phyloP scores from a whole-genome alignment of 139 green algal species.

The Ostreobium quekettii region DNA sequence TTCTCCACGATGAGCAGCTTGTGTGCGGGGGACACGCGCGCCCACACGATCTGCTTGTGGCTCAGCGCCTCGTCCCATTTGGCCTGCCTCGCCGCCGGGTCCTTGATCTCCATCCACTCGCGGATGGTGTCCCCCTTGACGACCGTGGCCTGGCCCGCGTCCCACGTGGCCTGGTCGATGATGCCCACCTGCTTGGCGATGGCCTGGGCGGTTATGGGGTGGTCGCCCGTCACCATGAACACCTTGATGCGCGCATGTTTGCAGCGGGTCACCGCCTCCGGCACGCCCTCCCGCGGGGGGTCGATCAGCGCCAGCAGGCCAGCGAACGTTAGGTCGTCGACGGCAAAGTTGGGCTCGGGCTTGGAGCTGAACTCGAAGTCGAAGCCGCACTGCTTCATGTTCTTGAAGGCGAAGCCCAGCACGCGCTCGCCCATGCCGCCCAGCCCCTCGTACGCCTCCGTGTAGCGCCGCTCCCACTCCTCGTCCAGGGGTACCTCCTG shows the following conservation, averaged over 20 bases:
- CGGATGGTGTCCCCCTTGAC: slow-evolving; percentile 67
- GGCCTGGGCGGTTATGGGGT: slow-evolving; percentile 47
- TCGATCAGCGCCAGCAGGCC: slow-evolving; percentile 59
- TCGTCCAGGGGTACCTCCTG: slow-evolving; percentile 34
- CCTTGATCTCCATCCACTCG: slow-evolving; percentile 46
- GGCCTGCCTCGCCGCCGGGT: slow-evolving; percentile 30
- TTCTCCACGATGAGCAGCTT: slow-evolving; percentile 70
- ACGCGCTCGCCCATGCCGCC: slow-evolving; percentile 41
- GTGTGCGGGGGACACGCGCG: slow-evolving; percentile 52
- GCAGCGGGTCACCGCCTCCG: slow-evolving; percentile 39
- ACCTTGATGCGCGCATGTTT: slow-evolving; percentile 41
- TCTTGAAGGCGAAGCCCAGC: slow-evolving; percentile 39
- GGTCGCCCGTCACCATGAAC: slow-evolving; percentile 57
- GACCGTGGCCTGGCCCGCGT: slow-evolving; percentile 41
- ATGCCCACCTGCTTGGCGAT: slow-evolving; percentile 49
- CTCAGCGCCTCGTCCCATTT: slow-evolving; percentile 62
- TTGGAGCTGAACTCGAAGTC: slow-evolving; percentile 50
- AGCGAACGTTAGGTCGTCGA: slow-evolving; percentile 44
- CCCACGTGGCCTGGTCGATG: slow-evolving; percentile 53
- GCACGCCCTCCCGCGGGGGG: slow-evolving; percentile 48
- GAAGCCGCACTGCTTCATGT: slow-evolving; percentile 29
- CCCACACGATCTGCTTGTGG: slow-evolving; percentile 62
- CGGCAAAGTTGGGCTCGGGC: slow-evolving; percentile 55
- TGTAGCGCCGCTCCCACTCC: slow-evolving; percentile 16
- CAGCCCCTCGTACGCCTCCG: slow-evolving; percentile 35